Evolutionary conservation across 305 asterid genomes (phyloP).

Genomic region (Plantago coronopus): DNA sequence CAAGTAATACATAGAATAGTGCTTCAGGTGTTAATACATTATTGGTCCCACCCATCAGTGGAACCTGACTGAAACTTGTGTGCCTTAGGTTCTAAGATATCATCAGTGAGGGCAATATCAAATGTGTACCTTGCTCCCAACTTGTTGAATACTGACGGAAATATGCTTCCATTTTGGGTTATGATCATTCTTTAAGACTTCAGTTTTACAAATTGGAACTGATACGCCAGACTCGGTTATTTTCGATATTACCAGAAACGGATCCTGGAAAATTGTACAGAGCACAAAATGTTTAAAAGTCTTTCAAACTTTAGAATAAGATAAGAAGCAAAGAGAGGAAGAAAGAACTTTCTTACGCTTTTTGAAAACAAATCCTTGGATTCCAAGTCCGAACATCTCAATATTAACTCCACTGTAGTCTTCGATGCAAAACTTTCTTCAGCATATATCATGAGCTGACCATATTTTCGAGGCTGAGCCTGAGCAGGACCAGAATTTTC

Average conservation of each 20-base stretch:
- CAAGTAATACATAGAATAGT: too few species aligned
- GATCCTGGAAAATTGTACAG: slow-evolving; percentile 69
- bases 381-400: slow-evolving; percentile 88
- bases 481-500: slow-evolving; percentile 45
- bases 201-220: slow-evolving; percentile 93
- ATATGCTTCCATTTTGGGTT: slow-evolving; percentile 80
- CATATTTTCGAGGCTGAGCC: slow-evolving; percentile 41
- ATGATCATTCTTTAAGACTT: slow-evolving; percentile 79
- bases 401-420: slow-evolving; percentile 68
- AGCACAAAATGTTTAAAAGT: slow-evolving; percentile 24
- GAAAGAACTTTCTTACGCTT: slow-evolving; percentile 53
- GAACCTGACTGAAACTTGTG: too few species aligned
- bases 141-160: slow-evolving; percentile 76
- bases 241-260: slow-evolving; percentile 81
- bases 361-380: slow-evolving; percentile 88
- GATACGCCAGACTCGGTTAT: slow-evolving; percentile 59
- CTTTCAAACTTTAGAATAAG: slow-evolving; percentile 23
- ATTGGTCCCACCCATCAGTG: too few species aligned
- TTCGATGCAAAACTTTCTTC: slow-evolving; percentile 84
- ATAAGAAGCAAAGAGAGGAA: slow-evolving; percentile 17
- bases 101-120: slow-evolving; percentile 1
- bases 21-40: too few species aligned
- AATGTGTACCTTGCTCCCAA: slow-evolving; percentile 87
- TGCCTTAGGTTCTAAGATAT: too few species aligned
- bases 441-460: slow-evolving; percentile 67